Evolutionary conservation across 163 green algal genomes (phyloP).

Genomic region (Chlorella variabilis): DNA sequence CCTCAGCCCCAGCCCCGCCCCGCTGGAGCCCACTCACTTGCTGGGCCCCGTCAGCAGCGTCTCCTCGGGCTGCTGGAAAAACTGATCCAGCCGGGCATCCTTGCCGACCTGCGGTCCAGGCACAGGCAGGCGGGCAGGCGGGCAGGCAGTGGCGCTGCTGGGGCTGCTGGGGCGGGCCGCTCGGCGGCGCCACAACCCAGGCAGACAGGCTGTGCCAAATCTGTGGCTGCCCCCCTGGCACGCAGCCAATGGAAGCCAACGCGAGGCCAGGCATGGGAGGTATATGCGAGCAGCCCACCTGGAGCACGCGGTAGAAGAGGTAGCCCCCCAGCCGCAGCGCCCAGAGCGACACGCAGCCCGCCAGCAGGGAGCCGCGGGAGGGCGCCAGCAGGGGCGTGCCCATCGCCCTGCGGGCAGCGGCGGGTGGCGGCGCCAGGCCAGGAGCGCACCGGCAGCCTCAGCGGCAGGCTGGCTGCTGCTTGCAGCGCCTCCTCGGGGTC

Average conservation of each 20-base stretch:
- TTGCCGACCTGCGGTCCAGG: slow-evolving; percentile 27
- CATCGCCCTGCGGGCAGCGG: slow-evolving; percentile 13
- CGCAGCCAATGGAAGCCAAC: too few relatives aligned
- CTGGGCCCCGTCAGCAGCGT: slow-evolving; percentile 50
- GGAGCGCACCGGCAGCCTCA: too few relatives aligned
- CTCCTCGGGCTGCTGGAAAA: slow-evolving; percentile 54
- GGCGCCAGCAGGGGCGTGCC: slow-evolving; percentile 34
- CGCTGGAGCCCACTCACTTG: slow-evolving; percentile 5
- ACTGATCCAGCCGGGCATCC: slow-evolving; percentile 48
- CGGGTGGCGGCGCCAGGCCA: too few relatives aligned
- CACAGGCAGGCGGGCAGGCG: too few relatives aligned
- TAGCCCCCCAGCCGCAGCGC: slow-evolving; percentile 51
- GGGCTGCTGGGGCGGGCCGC: too few relatives aligned
- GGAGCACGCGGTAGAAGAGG: slow-evolving; percentile 60
- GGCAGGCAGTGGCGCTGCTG: too few relatives aligned
- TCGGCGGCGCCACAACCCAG: too few relatives aligned
- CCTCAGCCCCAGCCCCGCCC: background rate
- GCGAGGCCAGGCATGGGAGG: too few relatives aligned
- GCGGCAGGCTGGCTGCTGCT: too few relatives aligned
- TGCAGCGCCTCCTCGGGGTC: too few relatives aligned
- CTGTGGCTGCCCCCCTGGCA: too few relatives aligned
- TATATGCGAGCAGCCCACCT: background rate
- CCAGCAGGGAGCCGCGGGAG: slow-evolving; percentile 48
- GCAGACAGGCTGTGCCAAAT: too few relatives aligned
- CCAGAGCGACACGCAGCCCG: slow-evolving; percentile 52